phyloP scores from a whole-genome alignment of 73 alveolate species.

The Paraurostyla sp. region DNA sequence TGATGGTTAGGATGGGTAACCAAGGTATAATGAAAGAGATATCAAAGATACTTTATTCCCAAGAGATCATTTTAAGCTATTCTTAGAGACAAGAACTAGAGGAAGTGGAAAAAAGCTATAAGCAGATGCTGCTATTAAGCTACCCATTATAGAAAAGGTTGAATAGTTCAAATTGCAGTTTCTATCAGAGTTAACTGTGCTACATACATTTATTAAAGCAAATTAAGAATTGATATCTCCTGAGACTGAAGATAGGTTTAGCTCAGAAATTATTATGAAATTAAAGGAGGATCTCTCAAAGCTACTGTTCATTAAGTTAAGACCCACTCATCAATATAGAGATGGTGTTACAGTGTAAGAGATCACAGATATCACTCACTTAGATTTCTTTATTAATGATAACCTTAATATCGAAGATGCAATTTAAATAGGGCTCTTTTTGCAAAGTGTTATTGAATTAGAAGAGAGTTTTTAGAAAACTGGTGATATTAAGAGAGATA shows the following conservation, averaged over 20 bases:
- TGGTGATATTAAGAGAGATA: background rate
- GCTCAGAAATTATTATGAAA: background rate
- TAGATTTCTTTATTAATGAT: constrained; percentile 23
- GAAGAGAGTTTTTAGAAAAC: background rate
- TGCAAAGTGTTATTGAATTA: background rate
- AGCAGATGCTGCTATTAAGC: background rate
- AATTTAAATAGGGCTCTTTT: background rate
- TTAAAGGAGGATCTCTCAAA: background rate
- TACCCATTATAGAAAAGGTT: background rate
- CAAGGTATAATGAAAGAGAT: constrained; percentile 17
- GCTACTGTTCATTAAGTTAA: constrained; percentile 5
- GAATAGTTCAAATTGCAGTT: background rate
- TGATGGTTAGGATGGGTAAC: background rate
- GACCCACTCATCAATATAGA: constrained; percentile 10
- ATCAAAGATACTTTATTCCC: constrained; percentile 38
- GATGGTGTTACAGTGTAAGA: background rate
- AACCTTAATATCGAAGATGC: background rate
- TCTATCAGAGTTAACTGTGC: background rate
- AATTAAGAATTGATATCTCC: background rate
- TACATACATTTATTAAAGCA: background rate
- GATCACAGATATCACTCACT: constrained; percentile 9
- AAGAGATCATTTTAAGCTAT: background rate
- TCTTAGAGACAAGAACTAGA: background rate
- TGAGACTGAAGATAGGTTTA: background rate
- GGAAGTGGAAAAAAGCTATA: background rate